Evolutionary conservation across 306 rosid species (phyloP), one percentile per base, ranked within the genome.

Genomic region (Cucumis hystrix): DNA sequence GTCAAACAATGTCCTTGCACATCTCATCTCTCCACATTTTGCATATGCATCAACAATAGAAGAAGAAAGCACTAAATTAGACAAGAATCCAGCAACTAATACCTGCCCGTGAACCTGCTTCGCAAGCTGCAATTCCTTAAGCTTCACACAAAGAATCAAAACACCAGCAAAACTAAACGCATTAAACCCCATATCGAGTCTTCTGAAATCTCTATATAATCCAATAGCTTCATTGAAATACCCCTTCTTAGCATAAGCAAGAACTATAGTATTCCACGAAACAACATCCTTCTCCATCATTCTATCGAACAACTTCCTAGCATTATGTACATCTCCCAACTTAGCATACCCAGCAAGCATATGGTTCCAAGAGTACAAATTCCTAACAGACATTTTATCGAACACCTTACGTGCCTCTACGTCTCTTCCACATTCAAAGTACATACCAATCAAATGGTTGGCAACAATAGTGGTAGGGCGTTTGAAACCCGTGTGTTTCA

Each of bases 71-170:
- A 93, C 92, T 65, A 89, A 82, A 79, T 93, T 89, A 18, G 91
- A 83, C 54, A 35, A 82, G 84, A 91, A 87, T 45, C 97, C 98
- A 15, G 83, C 85, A 40, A 87, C 85, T 59, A 88, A 85, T 86
- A 93, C 90, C 89, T 89, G 96, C 70, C 89, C 97, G 75, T 91
- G 98, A 59, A 91, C 82, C 86, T 91, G 97, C 85, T 88, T 85
- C 39, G 91, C 78, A 77, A 91, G 92, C 39, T 72, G 80, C 82
- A 85, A 61, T 5, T 86, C 87, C 85, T 79, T 89, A 78, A 84
- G 75, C 59, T 91, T 91, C 30, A 89, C 93, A 65, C 89, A 91
- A 3, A 84, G 86, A 79, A 88, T 93, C 90, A 91, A 91, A 56
- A 88, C 87, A 76, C 89, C 86, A 0, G 98, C 83, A 84, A 93